A percentile compares a stretch with the other conserved stretches of the same genome.
phyloP scores from a whole-genome alignment of 2,329 filamentous ascomycete genomes.

The Clonostachys rosea region DNA sequence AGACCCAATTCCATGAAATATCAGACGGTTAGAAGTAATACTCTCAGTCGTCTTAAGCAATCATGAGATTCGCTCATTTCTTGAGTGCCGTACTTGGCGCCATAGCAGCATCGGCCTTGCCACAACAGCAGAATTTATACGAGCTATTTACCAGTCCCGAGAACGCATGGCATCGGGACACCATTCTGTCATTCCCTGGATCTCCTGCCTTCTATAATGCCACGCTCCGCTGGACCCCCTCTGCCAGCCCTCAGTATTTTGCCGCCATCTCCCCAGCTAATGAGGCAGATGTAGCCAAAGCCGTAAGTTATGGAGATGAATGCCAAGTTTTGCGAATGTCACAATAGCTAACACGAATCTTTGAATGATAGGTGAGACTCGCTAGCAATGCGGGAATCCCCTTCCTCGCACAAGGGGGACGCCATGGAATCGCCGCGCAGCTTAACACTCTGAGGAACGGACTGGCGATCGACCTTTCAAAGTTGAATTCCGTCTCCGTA shows the following conservation, averaged over 20 bases:
- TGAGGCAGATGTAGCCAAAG: not conserved
- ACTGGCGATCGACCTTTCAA: conserved; percentile 7
- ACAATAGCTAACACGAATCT: no score
- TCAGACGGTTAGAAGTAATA: no score
- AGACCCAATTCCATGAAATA: no score
- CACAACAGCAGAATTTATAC: no score
- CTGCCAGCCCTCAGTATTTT: not conserved
- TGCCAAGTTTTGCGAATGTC: no score
- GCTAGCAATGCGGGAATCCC: conserved; percentile 2
- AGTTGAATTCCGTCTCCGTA: conserved; percentile 4
- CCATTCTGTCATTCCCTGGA: not conserved
- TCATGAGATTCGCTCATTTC: no score
- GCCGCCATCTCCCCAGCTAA: not conserved
- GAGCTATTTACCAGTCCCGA: not conserved
- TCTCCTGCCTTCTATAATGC: not conserved
- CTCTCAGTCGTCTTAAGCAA: no score
- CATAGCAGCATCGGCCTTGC: no score
- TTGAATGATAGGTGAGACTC: no score
- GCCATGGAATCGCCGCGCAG: conserved; percentile 5
- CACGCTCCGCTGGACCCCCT: not conserved
- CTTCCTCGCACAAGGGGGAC: conserved; percentile 7
- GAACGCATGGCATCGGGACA: not conserved
- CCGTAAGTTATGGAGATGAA: not conserved
- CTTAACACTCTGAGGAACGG: not conserved
- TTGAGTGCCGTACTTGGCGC: no score